phyloP scores from a whole-genome alignment of 2,329 filamentous ascomycete species.

The Xylariaceae sp. region DNA sequence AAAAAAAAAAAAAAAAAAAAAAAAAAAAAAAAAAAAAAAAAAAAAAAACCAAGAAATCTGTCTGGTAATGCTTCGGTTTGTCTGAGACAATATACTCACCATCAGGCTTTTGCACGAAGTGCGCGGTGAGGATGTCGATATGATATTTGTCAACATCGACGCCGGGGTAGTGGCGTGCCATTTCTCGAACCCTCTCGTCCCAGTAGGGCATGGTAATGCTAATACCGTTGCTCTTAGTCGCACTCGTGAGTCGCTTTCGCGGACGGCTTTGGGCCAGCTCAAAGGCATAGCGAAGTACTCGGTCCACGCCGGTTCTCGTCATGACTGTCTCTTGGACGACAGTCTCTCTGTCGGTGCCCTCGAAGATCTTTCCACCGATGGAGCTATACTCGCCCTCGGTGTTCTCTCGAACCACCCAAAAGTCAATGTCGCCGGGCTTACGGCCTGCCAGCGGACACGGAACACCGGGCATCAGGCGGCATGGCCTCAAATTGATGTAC shows the following conservation, averaged over 20 bases:
- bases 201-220: slow-evolving; percentile 63
- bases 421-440: slow-evolving; percentile 56
- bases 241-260: slow-evolving; percentile 54
- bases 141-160: slow-evolving; percentile 59
- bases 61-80: no score
- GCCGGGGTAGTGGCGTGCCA: slow-evolving; percentile 50
- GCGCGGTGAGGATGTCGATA: slow-evolving; percentile 60
- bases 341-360: slow-evolving; percentile 52
- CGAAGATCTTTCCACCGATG: slow-evolving; percentile 57
- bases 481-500: slow-evolving; percentile 65
- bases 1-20: no score
- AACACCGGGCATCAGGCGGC: slow-evolving; percentile 56
- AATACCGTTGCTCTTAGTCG: slow-evolving; percentile 63
- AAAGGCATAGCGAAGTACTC: slow-evolving; percentile 58
- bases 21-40: no score
- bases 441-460: slow-evolving; percentile 50
- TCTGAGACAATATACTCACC: no score
- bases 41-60: no score
- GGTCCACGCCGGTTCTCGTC: slow-evolving; percentile 52
- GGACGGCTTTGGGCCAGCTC: slow-evolving; percentile 52
- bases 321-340: slow-evolving; percentile 59
- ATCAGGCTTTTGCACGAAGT: slow-evolving; percentile 53
- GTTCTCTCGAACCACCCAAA: slow-evolving; percentile 62
- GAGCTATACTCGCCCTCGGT: slow-evolving; percentile 61
- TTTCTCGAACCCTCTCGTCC: slow-evolving; percentile 53